Evolutionary conservation across 2,329 filamentous ascomycete species (phyloP).

Genomic region (Capronia epimyces): DNA sequence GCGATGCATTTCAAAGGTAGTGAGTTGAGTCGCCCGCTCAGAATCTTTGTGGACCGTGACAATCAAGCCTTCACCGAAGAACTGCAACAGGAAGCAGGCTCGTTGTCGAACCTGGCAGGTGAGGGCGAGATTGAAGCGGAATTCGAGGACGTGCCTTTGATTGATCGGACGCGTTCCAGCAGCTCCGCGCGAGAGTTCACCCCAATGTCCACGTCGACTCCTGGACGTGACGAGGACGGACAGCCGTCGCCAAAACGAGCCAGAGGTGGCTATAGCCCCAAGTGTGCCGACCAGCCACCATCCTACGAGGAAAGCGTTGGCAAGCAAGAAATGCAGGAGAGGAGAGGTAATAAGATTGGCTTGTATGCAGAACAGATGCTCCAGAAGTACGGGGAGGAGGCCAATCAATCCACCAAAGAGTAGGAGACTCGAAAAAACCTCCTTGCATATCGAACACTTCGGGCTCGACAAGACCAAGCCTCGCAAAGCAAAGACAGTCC

Average conservation of each 20-base stretch:
- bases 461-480: not conserved
- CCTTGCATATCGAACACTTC: constrained; percentile 18
- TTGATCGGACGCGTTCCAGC: constrained; percentile 20
- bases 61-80: constrained; percentile 39
- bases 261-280: constrained; percentile 2
- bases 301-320: constrained; percentile 34
- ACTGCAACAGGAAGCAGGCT: constrained; percentile 20
- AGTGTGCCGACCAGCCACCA: constrained; percentile 21
- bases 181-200: constrained; percentile 24
- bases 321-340: constrained; percentile 40
- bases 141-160: constrained; percentile 25
- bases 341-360: constrained; percentile 28
- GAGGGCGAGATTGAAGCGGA: constrained; percentile 15
- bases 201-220: constrained; percentile 27
- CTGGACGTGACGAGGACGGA: constrained; percentile 22
- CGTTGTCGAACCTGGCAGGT: not conserved
- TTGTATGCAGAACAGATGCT: constrained; percentile 26
- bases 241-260: constrained; percentile 26
- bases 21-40: constrained; percentile 23
- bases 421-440: constrained; percentile 2
- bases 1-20: constrained; percentile 36
- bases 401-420: not conserved
- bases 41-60: constrained; percentile 48
- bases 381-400: constrained; percentile 22
- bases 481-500: not conserved